Evolutionary conservation across 108 stramenopile genomes (phyloP).

Genomic region (Nitzschia sp.): DNA sequence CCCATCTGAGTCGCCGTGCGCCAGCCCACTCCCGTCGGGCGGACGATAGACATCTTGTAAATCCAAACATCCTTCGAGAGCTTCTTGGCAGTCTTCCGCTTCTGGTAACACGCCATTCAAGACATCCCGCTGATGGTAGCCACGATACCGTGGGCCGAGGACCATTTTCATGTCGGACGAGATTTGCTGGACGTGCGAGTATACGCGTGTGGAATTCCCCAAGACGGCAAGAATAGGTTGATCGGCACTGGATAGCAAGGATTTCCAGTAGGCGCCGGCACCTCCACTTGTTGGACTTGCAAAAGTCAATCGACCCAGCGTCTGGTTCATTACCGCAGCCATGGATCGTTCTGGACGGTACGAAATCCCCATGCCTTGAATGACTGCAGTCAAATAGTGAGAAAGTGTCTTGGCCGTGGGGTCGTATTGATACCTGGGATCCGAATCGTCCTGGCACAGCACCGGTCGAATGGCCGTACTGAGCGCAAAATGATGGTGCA

Average conservation of each 20-base stretch:
- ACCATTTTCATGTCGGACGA: conserved; percentile 52
- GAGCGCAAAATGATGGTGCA: conserved; percentile 76
- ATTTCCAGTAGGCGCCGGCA: conserved; percentile 74
- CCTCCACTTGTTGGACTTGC: conserved; percentile 19
- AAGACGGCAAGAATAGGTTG: conserved; percentile 52
- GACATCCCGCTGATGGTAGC: conserved; percentile 65
- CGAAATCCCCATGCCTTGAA: conserved; percentile 75
- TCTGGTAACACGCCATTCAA: conserved; percentile 72
- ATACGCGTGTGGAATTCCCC: conserved; percentile 69
- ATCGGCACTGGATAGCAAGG: conserved; percentile 1
- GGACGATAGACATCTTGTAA: conserved; percentile 74
- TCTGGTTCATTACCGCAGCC: conserved; percentile 55
- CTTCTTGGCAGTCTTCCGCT: conserved; percentile 75
- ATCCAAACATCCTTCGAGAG: conserved; percentile 59
- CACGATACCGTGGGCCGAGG: conserved; percentile 49
- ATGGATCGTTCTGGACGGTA: conserved; percentile 70
- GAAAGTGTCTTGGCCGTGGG: not conserved
- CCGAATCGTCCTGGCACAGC: not conserved
- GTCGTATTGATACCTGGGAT: conserved; percentile 3
- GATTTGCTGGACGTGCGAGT: conserved; percentile 42
- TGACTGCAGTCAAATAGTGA: conserved; percentile 43
- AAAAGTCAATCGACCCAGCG: conserved; percentile 48
- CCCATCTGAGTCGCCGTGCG: conserved; percentile 39
- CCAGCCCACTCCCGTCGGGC: conserved; percentile 61
- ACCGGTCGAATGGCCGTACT: conserved; percentile 63